Base-by-base conservation (phyloP, 495 filamentous ascomycete genomes). In the Pseudoneurospora amorphoporcata region DNA sequence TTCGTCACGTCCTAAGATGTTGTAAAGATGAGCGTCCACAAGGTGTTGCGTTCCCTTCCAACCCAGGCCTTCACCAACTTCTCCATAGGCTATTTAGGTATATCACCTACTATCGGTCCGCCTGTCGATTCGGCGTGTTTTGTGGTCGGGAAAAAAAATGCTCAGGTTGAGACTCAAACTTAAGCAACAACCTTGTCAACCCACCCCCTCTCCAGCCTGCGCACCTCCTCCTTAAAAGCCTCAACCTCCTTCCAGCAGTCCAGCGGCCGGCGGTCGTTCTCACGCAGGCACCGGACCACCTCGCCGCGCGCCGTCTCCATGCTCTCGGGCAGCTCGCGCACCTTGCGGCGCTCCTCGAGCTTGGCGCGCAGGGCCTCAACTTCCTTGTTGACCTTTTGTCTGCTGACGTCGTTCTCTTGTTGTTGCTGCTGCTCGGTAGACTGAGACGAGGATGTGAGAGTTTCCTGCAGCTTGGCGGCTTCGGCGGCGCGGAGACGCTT, bases 161-260 rank as follows among this genome's bases (percentile, higher is more conserved):
- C 35, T 37, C 35, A 37, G 5, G 35, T 37, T 5, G 5, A 37
- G 35, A 16, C 35, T 37, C 35, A 37, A 61, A 61, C 3, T 61
- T 35, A 61, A 61, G 53, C 82, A 42, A 95, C 87, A 74, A 95
- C 90, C 82, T 90, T 92, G 77, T 95, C 90, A 58, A 98, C 90
- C 87, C 96, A 98, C 23, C 85, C 86, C 80, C 88, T 90, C 86
- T 98, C 95, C 81, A 98, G 79, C 79, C 84, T 87, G 68, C 92
- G 87, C 39, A 97, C 94, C 85, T 96, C 93, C 76, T 86, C 86
- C 87, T 92, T 95, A 77, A 99, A 99, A 39, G 83, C 86, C 82
- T 93, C 92, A 23, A 98, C 94, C 87, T 99, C 96, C 81, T 89
- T 87, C 91, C 93, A 98, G 86, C 95, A 99, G 86, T 98, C 90